Evolutionary conservation across 495 filamentous ascomycete genomes (phyloP).

Genomic region (Annulohypoxylon moriforme): DNA sequence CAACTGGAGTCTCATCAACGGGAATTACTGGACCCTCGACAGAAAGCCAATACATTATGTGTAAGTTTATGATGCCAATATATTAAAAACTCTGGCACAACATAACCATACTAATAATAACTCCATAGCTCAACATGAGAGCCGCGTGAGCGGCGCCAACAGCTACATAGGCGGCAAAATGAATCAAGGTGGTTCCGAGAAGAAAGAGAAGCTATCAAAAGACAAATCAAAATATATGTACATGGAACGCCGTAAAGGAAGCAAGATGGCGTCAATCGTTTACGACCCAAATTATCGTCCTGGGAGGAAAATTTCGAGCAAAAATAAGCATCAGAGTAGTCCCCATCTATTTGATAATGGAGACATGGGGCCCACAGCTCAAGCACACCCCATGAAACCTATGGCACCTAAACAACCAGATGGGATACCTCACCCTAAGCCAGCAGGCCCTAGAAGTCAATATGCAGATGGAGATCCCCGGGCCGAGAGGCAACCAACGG

Average conservation of each 20-base stretch:
- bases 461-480: no score
- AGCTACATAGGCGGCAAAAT: neutral
- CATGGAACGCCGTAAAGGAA: constrained; percentile 2
- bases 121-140: neutral
- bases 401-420: no score
- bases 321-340: neutral
- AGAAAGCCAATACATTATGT: neutral
- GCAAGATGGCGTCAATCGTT: neutral
- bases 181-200: neutral
- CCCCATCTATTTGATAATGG: neutral
- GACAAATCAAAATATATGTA: neutral
- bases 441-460: no score
- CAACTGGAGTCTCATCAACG: neutral
- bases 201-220: neutral
- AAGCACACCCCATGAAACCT: neutral
- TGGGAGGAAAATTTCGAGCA: neutral
- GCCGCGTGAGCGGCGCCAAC: neutral
- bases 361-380: neutral
- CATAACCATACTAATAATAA: neutral
- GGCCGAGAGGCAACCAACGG: no score
- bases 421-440: no score
- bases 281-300: neutral
- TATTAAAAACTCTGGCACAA: neutral
- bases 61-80: neutral
- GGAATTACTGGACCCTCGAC: neutral